Percentiles rank a stretch among this genome's conserved stretches.
Evolutionary conservation across 2,329 filamentous ascomycete genomes (phyloP).

Genomic region (Nigrospora sphaerica): DNA sequence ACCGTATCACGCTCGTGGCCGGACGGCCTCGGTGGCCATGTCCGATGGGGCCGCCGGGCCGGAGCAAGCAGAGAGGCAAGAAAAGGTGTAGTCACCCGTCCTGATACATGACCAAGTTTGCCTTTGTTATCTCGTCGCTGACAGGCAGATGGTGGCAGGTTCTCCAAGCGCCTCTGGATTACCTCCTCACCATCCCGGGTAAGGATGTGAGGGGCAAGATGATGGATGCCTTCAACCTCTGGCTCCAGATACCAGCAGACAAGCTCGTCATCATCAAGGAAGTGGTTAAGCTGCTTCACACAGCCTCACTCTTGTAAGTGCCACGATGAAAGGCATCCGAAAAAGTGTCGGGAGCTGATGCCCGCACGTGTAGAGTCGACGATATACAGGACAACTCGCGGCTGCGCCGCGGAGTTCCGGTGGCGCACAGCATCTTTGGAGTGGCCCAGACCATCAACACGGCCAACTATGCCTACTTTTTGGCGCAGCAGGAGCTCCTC

Average conservation of each 20-base stretch:
- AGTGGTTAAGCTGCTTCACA: conserved; percentile 80
- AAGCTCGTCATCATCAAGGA: conserved; percentile 68
- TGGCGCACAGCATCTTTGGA: conserved; percentile 79
- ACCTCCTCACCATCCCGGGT: conserved; percentile 70
- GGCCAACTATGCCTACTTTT: conserved; percentile 85
- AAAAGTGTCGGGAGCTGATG: too few relatives aligned
- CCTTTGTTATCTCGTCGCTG: background rate
- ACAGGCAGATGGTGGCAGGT: conserved; percentile 32
- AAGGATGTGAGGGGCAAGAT: conserved; percentile 79
- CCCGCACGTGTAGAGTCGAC: conserved; percentile 45
- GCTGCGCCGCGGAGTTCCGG: conserved; percentile 71
- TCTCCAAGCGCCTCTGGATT: conserved; percentile 71
- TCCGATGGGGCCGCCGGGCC: background rate
- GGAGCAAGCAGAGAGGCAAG: background rate
- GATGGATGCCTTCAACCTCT: conserved; percentile 74
- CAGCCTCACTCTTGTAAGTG: conserved; percentile 59
- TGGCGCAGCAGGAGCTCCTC: conserved; percentile 66
- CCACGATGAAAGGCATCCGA: background rate
- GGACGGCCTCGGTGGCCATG: background rate
- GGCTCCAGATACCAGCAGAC: conserved; percentile 66
- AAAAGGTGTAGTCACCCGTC: background rate
- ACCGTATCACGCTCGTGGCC: too few relatives aligned
- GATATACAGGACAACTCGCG: conserved; percentile 79
- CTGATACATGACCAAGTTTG: background rate
- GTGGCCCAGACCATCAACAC: conserved; percentile 84